phyloP scores from a whole-genome alignment of 805 yeast genomes.

The Kazachstania psychrophila region DNA sequence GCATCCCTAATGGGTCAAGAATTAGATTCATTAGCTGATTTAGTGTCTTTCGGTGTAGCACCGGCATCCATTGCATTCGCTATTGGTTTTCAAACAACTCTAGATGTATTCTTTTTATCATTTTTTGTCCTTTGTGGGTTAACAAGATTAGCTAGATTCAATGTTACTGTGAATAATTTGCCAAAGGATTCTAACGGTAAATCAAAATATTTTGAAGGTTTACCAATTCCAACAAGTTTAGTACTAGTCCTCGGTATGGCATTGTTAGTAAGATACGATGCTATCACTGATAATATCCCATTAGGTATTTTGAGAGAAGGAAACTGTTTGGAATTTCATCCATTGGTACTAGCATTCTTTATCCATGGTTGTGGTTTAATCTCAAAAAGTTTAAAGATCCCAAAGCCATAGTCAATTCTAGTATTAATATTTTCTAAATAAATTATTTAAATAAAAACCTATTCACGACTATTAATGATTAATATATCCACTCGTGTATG shows the following conservation, averaged over 20 bases:
- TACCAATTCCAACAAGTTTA: constrained; percentile 88
- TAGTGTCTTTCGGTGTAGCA: constrained; percentile 88
- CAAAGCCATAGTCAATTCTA: constrained; percentile 41
- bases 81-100: constrained; percentile 76
- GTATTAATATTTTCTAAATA: too few species aligned
- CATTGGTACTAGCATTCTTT: constrained; percentile 51
- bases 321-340: constrained; percentile 64
- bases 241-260: constrained; percentile 68
- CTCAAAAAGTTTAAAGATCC: constrained; percentile 81
- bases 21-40: constrained; percentile 90
- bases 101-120: constrained; percentile 65
- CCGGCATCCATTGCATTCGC: constrained; percentile 90
- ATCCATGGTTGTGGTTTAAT: constrained; percentile 89
- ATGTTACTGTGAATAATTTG: constrained; percentile 83
- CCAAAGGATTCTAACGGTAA: constrained; percentile 87
- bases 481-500: too few species aligned
- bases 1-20: constrained; percentile 94
- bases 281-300: constrained; percentile 47
- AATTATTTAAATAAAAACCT: too few species aligned
- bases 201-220: constrained; percentile 86
- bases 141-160: constrained; percentile 88
- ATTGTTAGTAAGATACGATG: constrained; percentile 44
- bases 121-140: constrained; percentile 89
- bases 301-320: constrained; percentile 52
- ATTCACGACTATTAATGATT: too few species aligned